A percentile compares a stretch with the other conserved stretches of the same genome.
phyloP scores from a whole-genome alignment of 2,329 filamentous ascomycete species.

The Neonectria punicea region DNA sequence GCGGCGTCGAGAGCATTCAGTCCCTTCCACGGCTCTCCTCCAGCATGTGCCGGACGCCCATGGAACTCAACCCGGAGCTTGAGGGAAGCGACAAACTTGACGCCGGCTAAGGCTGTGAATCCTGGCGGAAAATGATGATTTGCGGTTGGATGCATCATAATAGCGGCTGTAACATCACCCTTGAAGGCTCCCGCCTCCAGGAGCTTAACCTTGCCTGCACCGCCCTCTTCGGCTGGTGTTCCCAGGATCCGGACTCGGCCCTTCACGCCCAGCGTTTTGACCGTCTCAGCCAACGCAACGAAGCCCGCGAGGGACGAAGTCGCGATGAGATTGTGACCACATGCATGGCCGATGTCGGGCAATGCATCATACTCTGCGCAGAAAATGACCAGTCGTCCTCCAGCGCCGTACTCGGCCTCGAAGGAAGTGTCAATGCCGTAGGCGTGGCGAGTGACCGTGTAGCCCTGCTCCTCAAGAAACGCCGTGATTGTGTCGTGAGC shows the following conservation, averaged over 20 bases:
- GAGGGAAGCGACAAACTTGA: slow-evolving; percentile 46
- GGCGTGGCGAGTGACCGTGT: slow-evolving; percentile 58
- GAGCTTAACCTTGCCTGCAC: slow-evolving; percentile 52
- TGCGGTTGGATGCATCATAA: slow-evolving; percentile 44
- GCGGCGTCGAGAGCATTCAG: slow-evolving; percentile 53
- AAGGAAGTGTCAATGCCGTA: slow-evolving; percentile 65
- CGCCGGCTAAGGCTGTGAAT: slow-evolving; percentile 33
- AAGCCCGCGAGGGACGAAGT: slow-evolving; percentile 54
- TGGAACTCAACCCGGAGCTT: slow-evolving; percentile 48
- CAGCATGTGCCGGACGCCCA: slow-evolving; percentile 50
- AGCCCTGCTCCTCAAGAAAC: slow-evolving; percentile 57
- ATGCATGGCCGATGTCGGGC: slow-evolving; percentile 57
- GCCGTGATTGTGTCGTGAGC: slow-evolving; percentile 61
- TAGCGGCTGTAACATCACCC: slow-evolving; percentile 40
- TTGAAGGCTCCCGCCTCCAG: slow-evolving; percentile 44
- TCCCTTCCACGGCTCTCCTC: slow-evolving; percentile 50
- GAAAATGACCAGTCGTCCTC: slow-evolving; percentile 53
- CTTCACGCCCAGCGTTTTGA: slow-evolving; percentile 43
- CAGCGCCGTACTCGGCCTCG: slow-evolving; percentile 55
- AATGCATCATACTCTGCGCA: slow-evolving; percentile 62
- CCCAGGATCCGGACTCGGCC: slow-evolving; percentile 55
- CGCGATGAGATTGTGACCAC: slow-evolving; percentile 59
- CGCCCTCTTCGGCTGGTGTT: slow-evolving; percentile 57
- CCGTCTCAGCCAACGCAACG: slow-evolving; percentile 48
- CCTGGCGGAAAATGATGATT: slow-evolving; percentile 2